A percentile compares a stretch with the other conserved stretches of the same genome.
Evolutionary conservation across 2,329 filamentous ascomycete species (phyloP).

Genomic region (Alternaria postmessia): DNA sequence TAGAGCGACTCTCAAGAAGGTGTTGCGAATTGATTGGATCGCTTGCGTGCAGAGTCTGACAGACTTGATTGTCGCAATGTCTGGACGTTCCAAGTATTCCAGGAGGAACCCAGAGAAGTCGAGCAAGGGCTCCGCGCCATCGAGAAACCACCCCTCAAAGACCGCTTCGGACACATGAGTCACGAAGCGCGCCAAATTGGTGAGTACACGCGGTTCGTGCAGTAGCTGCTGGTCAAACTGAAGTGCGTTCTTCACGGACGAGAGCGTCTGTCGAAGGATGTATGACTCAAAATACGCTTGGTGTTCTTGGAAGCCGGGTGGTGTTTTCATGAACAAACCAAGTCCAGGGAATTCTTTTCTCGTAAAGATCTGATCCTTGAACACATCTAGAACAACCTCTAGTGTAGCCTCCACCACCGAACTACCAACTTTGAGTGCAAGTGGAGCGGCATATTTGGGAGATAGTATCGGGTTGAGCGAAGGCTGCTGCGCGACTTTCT

Average conservation of each 20-base stretch:
- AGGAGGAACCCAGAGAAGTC: conserved; percentile 86
- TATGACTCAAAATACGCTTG: conserved; percentile 96
- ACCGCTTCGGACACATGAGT: conserved; percentile 86
- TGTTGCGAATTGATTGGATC: conserved; percentile 75
- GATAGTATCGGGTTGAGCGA: conserved; percentile 70
- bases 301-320: conserved; percentile 91
- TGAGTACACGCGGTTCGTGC: conserved; percentile 82
- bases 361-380: conserved; percentile 82
- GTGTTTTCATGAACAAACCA: conserved; percentile 83
- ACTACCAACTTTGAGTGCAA: conserved; percentile 65
- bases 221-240: conserved; percentile 76
- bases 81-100: conserved; percentile 87
- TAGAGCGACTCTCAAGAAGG: conserved; percentile 80
- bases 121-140: conserved; percentile 81
- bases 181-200: conserved; percentile 83
- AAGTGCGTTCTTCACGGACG: conserved; percentile 73
- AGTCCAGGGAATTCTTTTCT: conserved; percentile 93
- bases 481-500: conserved; percentile 64
- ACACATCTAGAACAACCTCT: conserved; percentile 79
- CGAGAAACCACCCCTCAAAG: conserved; percentile 96
- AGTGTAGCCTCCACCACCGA: conserved; percentile 78
- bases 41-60: conserved; percentile 91
- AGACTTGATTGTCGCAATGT: conserved; percentile 80
- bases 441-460: conserved; percentile 61
- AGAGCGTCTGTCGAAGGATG: conserved; percentile 77